Conservation (phyloP, 176 grass and related monocot genomes). For the Aegilops longissima region DNA sequence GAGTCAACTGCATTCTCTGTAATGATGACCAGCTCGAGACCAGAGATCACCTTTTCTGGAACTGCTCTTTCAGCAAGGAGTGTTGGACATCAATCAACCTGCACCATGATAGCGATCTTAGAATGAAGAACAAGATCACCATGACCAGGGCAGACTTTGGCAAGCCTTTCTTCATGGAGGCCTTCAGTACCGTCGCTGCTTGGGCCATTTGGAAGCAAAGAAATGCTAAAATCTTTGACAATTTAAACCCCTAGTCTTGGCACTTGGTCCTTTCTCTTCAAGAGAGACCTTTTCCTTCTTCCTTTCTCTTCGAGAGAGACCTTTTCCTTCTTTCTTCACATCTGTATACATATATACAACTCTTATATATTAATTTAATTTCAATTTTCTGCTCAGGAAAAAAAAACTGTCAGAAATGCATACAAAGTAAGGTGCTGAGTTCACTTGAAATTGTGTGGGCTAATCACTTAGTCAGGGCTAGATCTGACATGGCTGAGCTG, state of each 20-base stretch:
- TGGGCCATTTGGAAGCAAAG: neutral
- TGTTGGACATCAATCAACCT: neutral
- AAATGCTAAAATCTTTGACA: neutral
- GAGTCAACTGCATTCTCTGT: neutral
- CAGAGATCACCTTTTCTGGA: neutral
- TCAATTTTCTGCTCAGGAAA: neutral
- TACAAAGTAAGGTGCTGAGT: neutral
- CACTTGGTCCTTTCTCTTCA: neutral
- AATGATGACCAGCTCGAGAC: neutral
- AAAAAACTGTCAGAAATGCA: neutral
- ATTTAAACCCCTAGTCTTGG: neutral
- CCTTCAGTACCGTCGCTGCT: neutral
- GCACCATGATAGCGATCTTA: no score
- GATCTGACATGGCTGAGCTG: constrained; percentile 11
- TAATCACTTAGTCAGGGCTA: neutral
- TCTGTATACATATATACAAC: neutral
- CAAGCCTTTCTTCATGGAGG: neutral
- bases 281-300: neutral
- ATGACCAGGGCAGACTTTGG: neutral
- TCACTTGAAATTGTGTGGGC: constrained; percentile 7
- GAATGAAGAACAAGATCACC: neutral
- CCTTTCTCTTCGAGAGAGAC: neutral
- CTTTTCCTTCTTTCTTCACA: neutral
- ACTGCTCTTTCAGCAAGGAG: neutral
- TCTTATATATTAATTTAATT: neutral